A percentile compares a stretch with the other conserved stretches of the same genome.
Conservation (phyloP, 2,329 filamentous ascomycete species). For the Dothiorella sarmentorum region DNA sequence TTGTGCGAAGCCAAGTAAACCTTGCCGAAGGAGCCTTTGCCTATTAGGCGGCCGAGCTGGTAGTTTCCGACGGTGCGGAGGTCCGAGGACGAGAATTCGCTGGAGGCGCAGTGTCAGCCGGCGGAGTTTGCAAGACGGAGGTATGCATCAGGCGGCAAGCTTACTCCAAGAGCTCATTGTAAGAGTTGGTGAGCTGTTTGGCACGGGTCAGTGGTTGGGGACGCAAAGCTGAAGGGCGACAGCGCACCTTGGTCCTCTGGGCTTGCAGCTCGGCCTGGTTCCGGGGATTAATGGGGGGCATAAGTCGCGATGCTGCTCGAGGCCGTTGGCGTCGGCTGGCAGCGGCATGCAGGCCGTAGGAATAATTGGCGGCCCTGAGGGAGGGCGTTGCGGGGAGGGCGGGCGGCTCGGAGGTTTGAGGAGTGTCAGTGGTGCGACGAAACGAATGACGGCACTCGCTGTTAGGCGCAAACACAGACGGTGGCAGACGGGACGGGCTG, state of each 20-base stretch:
- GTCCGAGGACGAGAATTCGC: slow-evolving; percentile 90
- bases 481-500: slow-evolving; percentile 7
- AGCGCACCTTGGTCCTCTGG: slow-evolving; percentile 56
- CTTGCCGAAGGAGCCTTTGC: slow-evolving; percentile 97
- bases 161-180: slow-evolving; percentile 93
- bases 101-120: slow-evolving; percentile 38
- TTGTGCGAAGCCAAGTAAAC: slow-evolving; percentile 96
- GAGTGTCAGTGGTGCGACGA: slow-evolving; percentile 14
- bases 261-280: slow-evolving; percentile 57
- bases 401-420: slow-evolving; percentile 12
- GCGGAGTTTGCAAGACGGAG: slow-evolving; percentile 9
- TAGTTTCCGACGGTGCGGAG: slow-evolving; percentile 94
- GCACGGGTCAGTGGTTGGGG: slow-evolving; percentile 12
- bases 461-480: slow-evolving; percentile 9
- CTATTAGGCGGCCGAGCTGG: slow-evolving; percentile 83
- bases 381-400: slow-evolving; percentile 13
- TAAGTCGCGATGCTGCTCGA: slow-evolving; percentile 14
- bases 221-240: background rate
- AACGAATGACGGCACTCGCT: slow-evolving; percentile 17
- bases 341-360: slow-evolving; percentile 15
- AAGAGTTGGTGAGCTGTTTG: slow-evolving; percentile 85
- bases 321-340: background rate
- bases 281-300: slow-evolving; percentile 33
- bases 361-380: background rate
- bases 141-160: slow-evolving; percentile 32